These are phyloP conservation scores for Puccinia horiana DNA, from an alignment of 1,284 basidiomycete species.

Conservation along the genomic window DNA sequence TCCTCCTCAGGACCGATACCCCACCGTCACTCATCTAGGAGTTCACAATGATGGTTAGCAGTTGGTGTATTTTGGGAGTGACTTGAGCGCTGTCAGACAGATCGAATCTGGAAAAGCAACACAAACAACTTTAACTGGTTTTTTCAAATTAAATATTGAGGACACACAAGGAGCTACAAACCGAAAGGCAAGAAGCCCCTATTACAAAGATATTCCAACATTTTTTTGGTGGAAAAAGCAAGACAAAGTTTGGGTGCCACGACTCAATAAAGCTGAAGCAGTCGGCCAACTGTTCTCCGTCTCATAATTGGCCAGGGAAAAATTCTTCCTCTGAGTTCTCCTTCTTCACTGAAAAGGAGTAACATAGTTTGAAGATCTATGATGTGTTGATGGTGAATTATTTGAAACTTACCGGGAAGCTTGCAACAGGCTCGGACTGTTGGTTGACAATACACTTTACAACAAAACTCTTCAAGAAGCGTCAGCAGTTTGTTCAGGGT, in stretches of 20 bases:
- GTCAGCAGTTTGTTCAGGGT: background rate
- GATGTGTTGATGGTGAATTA: background rate
- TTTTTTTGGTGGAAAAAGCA: background rate
- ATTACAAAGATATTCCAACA: background rate
- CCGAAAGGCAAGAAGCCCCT: background rate
- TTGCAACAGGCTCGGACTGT: background rate
- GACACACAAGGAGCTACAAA: background rate
- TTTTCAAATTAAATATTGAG: background rate
- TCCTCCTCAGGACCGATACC: background rate
- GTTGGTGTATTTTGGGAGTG: background rate
- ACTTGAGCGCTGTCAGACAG: background rate
- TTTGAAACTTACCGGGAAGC: background rate
- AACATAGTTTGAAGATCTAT: background rate
- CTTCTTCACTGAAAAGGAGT: background rate
- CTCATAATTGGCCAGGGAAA: background rate
- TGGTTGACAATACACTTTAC: background rate
- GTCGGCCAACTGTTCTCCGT: background rate
- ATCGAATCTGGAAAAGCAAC: background rate
- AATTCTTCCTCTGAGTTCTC: background rate
- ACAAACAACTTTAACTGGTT: slow-evolving; percentile 1
- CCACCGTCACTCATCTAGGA: background rate
- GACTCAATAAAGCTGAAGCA: background rate
- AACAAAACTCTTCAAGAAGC: background rate
- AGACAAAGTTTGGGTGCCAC: background rate
- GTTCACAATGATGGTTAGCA: background rate